Conservation (phyloP, 2,329 filamentous ascomycete species). For the Talaromyces sp. region DNA sequence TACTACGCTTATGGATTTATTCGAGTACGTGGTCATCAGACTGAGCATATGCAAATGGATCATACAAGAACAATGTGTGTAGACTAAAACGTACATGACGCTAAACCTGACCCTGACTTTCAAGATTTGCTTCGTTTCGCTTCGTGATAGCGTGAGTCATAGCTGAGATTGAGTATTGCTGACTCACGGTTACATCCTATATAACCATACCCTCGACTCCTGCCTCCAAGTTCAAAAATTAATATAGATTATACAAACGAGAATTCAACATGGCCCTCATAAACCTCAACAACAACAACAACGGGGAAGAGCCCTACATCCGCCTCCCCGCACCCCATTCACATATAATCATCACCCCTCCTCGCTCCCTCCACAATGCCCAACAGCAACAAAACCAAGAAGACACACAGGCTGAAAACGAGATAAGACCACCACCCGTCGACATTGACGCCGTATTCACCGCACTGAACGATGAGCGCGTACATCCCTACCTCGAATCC, state of each 20-base stretch:
- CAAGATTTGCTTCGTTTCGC: not conserved
- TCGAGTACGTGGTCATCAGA: not conserved
- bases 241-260: too few species aligned
- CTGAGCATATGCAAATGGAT: not conserved
- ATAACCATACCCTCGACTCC: not conserved
- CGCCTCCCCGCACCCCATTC: conserved; percentile 24
- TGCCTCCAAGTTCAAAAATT: too few species aligned
- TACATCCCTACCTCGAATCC: conserved; percentile 24
- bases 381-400: not conserved
- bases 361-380: conserved; percentile 14
- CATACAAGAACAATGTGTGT: not conserved
- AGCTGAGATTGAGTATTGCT: too few species aligned
- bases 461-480: conserved; percentile 26
- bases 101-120: not conserved
- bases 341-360: conserved; percentile 28
- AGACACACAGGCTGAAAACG: not conserved
- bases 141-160: not conserved
- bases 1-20: not conserved
- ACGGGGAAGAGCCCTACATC: conserved; percentile 23
- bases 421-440: not conserved
- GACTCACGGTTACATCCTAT: not conserved
- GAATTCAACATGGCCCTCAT: conserved; percentile 20
- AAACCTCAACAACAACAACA: conserved; percentile 12
- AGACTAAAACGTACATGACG: not conserved
- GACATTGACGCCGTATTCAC: conserved; percentile 18